A percentile compares a stretch with the other conserved stretches of the same genome.
phyloP scores from a whole-genome alignment of 306 rosid species.

The Spatholobus suberectus region DNA sequence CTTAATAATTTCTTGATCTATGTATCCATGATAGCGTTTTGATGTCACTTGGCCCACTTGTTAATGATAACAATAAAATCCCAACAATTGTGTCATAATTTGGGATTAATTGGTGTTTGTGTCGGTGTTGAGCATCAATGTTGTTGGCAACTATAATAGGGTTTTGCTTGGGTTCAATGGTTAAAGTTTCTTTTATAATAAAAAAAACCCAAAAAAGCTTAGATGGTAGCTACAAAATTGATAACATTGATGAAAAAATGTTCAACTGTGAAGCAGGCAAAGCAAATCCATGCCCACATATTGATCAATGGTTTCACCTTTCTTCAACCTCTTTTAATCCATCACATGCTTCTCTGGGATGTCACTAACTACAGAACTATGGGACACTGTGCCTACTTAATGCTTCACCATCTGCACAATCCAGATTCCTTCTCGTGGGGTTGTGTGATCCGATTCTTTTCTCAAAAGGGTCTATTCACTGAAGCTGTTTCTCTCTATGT shows the following conservation, averaged over 20 bases:
- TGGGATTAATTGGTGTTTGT: neutral
- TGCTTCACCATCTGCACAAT: constrained; percentile 54
- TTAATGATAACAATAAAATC: neutral
- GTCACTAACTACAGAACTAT: constrained; percentile 43
- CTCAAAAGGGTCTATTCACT: constrained; percentile 63
- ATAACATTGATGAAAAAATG: constrained; percentile 47
- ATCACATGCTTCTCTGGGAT: constrained; percentile 57
- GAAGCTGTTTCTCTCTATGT: constrained; percentile 65
- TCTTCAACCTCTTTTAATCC: constrained; percentile 56
- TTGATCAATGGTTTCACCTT: constrained; percentile 47
- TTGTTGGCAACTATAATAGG: neutral
- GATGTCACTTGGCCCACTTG: neutral
- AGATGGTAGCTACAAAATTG: constrained; percentile 50
- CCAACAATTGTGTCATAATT: neutral
- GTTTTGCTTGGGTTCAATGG: neutral
- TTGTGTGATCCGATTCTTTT: constrained; percentile 70
- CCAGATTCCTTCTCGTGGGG: constrained; percentile 78
- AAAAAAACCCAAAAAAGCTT: neutral
- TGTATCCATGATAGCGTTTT: too few relatives aligned
- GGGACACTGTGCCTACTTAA: constrained; percentile 49
- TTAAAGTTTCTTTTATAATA: neutral
- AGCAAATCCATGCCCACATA: constrained; percentile 67
- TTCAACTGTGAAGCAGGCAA: constrained; percentile 56
- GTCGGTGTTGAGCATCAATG: neutral
- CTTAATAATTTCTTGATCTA: too few relatives aligned